These are phyloP conservation scores for Silene vulgaris DNA, from an alignment of 179 eudicot genomes.

Conservation along the genomic window DNA sequence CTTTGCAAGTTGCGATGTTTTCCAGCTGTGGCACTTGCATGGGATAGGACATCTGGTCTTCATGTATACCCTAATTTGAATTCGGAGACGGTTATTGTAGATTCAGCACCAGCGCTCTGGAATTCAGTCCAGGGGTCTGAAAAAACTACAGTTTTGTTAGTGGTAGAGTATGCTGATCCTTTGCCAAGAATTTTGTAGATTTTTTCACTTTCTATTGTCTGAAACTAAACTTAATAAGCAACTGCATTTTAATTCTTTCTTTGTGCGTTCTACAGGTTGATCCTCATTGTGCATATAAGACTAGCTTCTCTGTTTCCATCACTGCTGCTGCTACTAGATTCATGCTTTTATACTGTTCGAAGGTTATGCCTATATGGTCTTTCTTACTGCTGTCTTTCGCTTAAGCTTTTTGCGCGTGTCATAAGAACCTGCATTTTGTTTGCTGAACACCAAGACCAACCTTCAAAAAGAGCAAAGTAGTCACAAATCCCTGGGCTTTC, in stretches of 20 bases:
- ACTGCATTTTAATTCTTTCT: neutral
- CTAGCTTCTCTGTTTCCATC: slow-evolving; percentile 51
- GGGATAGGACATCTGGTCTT: slow-evolving; percentile 90
- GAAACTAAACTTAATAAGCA: neutral
- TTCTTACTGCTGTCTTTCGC: neutral
- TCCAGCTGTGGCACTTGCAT: slow-evolving; percentile 94
- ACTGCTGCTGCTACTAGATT: slow-evolving; percentile 77
- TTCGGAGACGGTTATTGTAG: slow-evolving; percentile 63
- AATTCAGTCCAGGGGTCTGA: slow-evolving; percentile 64
- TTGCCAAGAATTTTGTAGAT: slow-evolving; percentile 11
- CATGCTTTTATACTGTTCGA: slow-evolving; percentile 63
- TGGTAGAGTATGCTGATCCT: slow-evolving; percentile 44
- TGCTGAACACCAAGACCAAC: neutral
- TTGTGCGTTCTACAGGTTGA: slow-evolving; percentile 56
- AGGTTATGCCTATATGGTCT: slow-evolving; percentile 45
- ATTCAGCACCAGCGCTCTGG: slow-evolving; percentile 95
- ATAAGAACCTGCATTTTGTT: neutral
- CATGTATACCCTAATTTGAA: slow-evolving; percentile 71
- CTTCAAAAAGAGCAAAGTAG: neutral
- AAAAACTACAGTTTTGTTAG: slow-evolving; percentile 61
- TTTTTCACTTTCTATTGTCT: slow-evolving; percentile 6
- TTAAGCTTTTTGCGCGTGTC: slow-evolving; percentile 5
- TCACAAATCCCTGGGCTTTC: neutral
- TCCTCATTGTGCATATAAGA: slow-evolving; percentile 89
- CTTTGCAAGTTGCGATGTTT: slow-evolving; percentile 95